Conservation (phyloP, 2,329 filamentous ascomycete genomes). For the Cladosporium oxysporum region DNA sequence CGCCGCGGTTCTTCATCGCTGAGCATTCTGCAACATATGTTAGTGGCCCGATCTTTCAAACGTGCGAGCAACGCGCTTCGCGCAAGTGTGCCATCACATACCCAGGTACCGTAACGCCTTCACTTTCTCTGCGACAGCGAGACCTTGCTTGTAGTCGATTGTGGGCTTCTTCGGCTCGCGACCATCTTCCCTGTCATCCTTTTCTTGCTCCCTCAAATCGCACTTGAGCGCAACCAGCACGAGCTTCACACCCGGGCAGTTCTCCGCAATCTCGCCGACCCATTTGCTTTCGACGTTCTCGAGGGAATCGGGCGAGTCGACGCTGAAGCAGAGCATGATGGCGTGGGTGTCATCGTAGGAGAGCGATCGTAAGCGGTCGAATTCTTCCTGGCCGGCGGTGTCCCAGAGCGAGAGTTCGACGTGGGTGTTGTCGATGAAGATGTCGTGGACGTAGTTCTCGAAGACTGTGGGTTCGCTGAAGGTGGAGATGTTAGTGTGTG, state of each 20-base stretch:
- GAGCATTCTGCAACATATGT: conserved; percentile 73
- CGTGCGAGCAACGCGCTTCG: not conserved
- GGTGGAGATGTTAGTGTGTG: conserved; percentile 12
- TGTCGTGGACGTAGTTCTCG: conserved; percentile 99
- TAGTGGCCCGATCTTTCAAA: not conserved
- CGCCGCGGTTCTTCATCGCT: conserved; percentile 94
- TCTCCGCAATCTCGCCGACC: conserved; percentile 97
- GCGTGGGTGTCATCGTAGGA: conserved; percentile 98
- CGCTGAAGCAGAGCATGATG: conserved; percentile 97
- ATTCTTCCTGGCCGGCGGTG: conserved; percentile 98
- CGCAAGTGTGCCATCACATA: conserved; percentile 40
- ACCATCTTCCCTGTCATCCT: conserved; percentile 65
- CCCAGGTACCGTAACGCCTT: conserved; percentile 88
- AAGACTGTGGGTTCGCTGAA: conserved; percentile 88
- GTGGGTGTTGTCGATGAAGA: conserved; percentile 96
- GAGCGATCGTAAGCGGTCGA: conserved; percentile 90
- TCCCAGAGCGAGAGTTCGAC: conserved; percentile 98
- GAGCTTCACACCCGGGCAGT: conserved; percentile 92
- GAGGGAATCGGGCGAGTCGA: conserved; percentile 92
- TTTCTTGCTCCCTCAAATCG: conserved; percentile 78
- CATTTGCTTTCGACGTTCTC: conserved; percentile 99
- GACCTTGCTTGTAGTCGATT: conserved; percentile 88
- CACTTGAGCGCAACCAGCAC: conserved; percentile 96
- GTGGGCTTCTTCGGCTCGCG: conserved; percentile 58
- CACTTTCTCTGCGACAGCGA: conserved; percentile 88